A percentile compares a stretch with the other conserved stretches of the same genome.
Conservation (phyloP, 108 stramenopile genomes). For the Cyclotella sp. region DNA sequence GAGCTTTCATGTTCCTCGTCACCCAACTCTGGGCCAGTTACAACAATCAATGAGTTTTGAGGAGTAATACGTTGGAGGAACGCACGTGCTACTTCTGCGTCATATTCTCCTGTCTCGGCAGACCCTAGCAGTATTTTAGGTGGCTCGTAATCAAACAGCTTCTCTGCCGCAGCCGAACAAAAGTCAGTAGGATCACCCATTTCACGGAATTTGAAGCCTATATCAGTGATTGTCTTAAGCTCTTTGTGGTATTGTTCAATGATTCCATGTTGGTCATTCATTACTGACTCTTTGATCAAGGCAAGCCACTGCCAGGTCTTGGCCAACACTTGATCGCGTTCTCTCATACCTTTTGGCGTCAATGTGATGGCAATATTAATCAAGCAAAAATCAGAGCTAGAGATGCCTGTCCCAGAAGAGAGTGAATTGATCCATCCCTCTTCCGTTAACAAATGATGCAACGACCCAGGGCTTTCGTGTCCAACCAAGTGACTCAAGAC, state of each 20-base stretch:
- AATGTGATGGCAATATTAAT: conserved; percentile 75
- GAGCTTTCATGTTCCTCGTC: conserved; percentile 43
- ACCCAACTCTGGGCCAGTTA: conserved; percentile 64
- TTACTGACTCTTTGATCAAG: conserved; percentile 64
- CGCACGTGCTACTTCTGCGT: conserved; percentile 62
- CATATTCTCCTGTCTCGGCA: conserved; percentile 58
- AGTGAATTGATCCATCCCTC: conserved; percentile 79
- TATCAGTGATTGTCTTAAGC: conserved; percentile 67
- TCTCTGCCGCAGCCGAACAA: conserved; percentile 76
- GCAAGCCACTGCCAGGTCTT: conserved; percentile 84
- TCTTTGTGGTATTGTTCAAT: conserved; percentile 81
- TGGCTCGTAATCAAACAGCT: conserved; percentile 72
- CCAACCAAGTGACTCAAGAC: conserved; percentile 94
- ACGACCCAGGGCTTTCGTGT: conserved; percentile 94
- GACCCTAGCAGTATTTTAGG: conserved; percentile 62
- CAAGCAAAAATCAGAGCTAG: conserved; percentile 71
- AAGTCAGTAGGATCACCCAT: conserved; percentile 86
- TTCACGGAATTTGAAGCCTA: conserved; percentile 80
- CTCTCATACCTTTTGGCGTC: conserved; percentile 80
- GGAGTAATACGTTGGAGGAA: conserved; percentile 82
- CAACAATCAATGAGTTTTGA: conserved; percentile 71
- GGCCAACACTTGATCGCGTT: conserved; percentile 74
- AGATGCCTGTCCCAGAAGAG: conserved; percentile 68
- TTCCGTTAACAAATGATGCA: conserved; percentile 83
- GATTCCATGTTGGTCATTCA: conserved; percentile 52